Percentiles rank a stretch among this genome's conserved stretches.
These are phyloP conservation scores for Debaryomycetaceae sp. DNA, from an alignment of 1,139 yeast genomes.

Conservation along the genomic window DNA sequence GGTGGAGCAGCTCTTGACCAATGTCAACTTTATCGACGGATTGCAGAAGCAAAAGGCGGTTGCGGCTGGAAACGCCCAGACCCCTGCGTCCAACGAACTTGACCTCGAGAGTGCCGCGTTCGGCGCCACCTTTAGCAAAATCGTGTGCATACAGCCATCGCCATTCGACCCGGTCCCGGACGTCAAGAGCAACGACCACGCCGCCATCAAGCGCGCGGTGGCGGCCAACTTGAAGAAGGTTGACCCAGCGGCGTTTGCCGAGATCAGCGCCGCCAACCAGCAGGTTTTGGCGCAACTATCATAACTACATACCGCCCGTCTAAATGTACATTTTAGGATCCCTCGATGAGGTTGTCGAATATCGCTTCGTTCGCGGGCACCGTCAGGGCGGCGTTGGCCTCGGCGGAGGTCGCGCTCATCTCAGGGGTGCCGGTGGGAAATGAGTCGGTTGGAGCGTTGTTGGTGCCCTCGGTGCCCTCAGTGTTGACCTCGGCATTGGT, in stretches of 20 bases:
- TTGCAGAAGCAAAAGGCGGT: slow-evolving; percentile 21
- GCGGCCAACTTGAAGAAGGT: slow-evolving; percentile 28
- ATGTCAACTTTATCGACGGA: slow-evolving; percentile 38
- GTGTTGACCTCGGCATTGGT: too few species aligned
- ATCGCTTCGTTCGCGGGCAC: too few species aligned
- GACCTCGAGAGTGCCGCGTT: slow-evolving; percentile 67
- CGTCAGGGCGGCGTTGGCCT: too few species aligned
- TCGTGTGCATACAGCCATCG: slow-evolving; percentile 57
- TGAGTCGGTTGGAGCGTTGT: not conserved
- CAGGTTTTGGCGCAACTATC: slow-evolving; percentile 11
- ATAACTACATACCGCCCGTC: too few species aligned
- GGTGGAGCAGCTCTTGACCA: slow-evolving; percentile 47
- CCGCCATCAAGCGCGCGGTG: slow-evolving; percentile 25
- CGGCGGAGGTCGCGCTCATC: too few species aligned
- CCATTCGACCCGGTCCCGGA: slow-evolving; percentile 67
- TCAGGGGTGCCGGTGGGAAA: too few species aligned
- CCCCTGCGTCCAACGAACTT: slow-evolving; percentile 38
- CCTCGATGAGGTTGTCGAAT: too few species aligned
- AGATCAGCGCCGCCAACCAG: slow-evolving; percentile 23
- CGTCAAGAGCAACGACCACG: slow-evolving; percentile 32
- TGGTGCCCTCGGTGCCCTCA: not conserved
- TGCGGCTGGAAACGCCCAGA: too few species aligned
- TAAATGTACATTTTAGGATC: too few species aligned
- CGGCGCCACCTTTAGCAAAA: slow-evolving; percentile 78
- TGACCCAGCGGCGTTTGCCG: slow-evolving; percentile 26